Evolutionary conservation across 257 asterid species (phyloP), one percentile per base, ranked within the genome.

Genomic region (Petunia axillaris): DNA sequence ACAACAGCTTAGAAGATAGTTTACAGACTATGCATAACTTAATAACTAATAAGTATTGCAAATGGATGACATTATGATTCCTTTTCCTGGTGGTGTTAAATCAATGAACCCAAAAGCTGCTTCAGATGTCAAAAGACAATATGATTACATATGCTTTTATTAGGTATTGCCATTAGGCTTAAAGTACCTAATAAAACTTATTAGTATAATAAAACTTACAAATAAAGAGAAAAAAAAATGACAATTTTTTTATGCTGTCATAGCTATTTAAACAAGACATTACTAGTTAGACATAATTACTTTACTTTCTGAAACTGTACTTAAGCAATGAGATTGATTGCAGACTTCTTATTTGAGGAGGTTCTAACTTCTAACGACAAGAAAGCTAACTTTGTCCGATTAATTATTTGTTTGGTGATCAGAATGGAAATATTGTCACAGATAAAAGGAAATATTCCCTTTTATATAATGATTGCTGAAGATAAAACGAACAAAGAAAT

Each of bases 11-110:
- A 25, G 25, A 25, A 25, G 25, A 25, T 25, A 25, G 48, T 36
- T 59, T 41, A 41, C 7, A 67, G 6, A 66, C 68, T 13, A 43
- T 68, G 50, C 16, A 80, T 39, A 66, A n/a, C 16, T 14, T 37
- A 25, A 25, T 25, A 25, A 25, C 25, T 25, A 25, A 25, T 25
- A 6, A 37, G 50, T 11, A 11, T 50, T 3, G 14, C 64, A 67
- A 81, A 79, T 81, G 84, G 79, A 59, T 83, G 83, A 76, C 89
- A 81, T 81, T 41, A 83, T 86, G 82, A 86, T 79, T 62, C 53
- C 76, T 53, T 44, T 74, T 39, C 67, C 11, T 81, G 74, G 53
- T 76, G 86, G 81, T 80, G 84, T 78, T 81, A 44, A 64, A 81
- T 77, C 79, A 55, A 77, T 84, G 86, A 76, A 68, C 54, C 77